phyloP scores from a whole-genome alignment of 2,329 filamentous ascomycete genomes.

The Huntiella bhutanensis region DNA sequence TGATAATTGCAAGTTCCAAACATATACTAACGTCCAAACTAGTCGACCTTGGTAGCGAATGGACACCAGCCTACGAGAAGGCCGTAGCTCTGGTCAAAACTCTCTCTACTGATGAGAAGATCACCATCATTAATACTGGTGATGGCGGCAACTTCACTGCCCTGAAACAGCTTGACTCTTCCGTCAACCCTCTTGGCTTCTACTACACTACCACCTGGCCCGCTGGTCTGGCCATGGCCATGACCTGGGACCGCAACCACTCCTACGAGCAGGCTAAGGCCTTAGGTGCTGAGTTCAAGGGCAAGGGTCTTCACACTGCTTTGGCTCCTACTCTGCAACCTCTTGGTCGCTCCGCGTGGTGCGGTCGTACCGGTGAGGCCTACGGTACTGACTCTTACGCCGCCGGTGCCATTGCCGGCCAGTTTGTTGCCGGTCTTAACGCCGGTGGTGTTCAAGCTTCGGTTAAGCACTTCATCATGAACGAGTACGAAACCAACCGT shows the following conservation, averaged over 20 bases:
- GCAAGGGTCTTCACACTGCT: conserved; percentile 55
- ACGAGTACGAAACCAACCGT: conserved; percentile 57
- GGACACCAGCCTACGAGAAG: conserved; percentile 52
- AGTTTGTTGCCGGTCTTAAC: conserved; percentile 19
- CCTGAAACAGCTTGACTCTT: conserved; percentile 42
- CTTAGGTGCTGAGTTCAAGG: conserved; percentile 49
- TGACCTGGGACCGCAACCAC: conserved; percentile 61
- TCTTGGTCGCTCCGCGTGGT: conserved; percentile 24
- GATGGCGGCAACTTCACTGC: conserved; percentile 58
- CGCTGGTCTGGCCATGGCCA: conserved; percentile 57
- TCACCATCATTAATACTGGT: conserved; percentile 58
- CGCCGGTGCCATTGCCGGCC: conserved; percentile 32
- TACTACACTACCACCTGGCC: conserved; percentile 58
- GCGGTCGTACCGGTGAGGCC: conserved; percentile 47
- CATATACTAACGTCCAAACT: not conserved
- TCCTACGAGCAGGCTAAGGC: conserved; percentile 52
- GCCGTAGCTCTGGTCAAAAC: conserved; percentile 46
- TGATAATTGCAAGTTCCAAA: not conserved
- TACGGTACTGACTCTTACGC: conserved; percentile 48
- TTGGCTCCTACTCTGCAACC: conserved; percentile 25
- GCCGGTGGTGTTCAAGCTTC: conserved; percentile 21
- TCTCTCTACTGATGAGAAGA: conserved; percentile 57
- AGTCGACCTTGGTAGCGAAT: conserved; percentile 21
- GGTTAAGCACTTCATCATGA: conserved; percentile 49
- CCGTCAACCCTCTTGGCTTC: conserved; percentile 37